A percentile compares a stretch with the other conserved stretches of the same genome.
Conservation (phyloP, 495 filamentous ascomycete species). For the Podospora pseudoanserina region DNA sequence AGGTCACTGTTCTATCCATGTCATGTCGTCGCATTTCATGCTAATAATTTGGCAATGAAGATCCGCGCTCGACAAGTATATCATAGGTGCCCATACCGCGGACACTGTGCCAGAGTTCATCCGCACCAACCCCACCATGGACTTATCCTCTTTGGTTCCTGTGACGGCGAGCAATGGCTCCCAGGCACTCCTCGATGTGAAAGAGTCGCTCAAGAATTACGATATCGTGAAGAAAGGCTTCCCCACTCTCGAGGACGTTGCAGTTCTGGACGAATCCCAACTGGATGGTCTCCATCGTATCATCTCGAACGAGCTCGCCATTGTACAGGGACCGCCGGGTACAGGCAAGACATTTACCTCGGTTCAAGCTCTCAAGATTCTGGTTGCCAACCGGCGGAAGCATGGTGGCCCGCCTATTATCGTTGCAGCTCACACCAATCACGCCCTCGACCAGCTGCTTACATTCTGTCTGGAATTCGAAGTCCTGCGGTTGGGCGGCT, state of each 20-base stretch:
- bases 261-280: conserved; percentile 66
- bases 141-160: conserved; percentile 35
- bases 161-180: not conserved
- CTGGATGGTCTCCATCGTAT: conserved; percentile 64
- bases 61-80: conserved; percentile 37
- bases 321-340: conserved; percentile 88
- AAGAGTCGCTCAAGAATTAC: conserved; percentile 7
- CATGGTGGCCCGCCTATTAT: conserved; percentile 50
- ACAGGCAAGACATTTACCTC: conserved; percentile 87
- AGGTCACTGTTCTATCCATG: conserved; percentile 23
- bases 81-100: conserved; percentile 40
- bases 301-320: conserved; percentile 66
- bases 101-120: conserved; percentile 34
- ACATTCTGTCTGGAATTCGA: conserved; percentile 61
- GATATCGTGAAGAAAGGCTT: conserved; percentile 19
- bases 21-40: not conserved
- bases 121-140: conserved; percentile 28
- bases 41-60: conserved; percentile 11
- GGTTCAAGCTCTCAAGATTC: conserved; percentile 62
- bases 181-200: not conserved
- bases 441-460: conserved; percentile 86
- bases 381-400: conserved; percentile 53
- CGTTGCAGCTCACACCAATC: conserved; percentile 84
- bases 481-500: conserved; percentile 75
- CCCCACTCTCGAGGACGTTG: conserved; percentile 31